Base-by-base conservation (phyloP, 495 filamentous ascomycete genomes). In the Xylaria bambusicola region DNA sequence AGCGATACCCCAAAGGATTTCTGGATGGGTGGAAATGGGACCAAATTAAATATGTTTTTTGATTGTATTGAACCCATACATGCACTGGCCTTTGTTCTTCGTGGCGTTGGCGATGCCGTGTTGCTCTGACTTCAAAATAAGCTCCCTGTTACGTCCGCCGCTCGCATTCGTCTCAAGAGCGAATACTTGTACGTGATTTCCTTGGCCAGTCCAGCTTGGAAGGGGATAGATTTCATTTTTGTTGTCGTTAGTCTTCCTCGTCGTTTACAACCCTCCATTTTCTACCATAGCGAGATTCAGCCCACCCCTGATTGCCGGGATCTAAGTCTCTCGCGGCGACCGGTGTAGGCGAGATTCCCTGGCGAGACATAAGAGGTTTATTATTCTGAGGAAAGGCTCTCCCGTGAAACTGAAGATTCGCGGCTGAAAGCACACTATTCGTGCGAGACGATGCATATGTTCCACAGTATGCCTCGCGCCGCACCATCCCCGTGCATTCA, bases 211-310 rank as follows among this genome's bases (percentile, higher is more conserved):
- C 51, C 4, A 76, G 61, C 0, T 62, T 50, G 38, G 74, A 74
- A 0, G 51, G 70, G 0, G 71, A 72, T 38, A 77, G 66, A 44
- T 71, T 75, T 1, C 75, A 70, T 29, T 57, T 61, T 13, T 41
- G 70, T 67, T 7, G 70, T n/a, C n/a, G n/a, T n/a, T n/a, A n/a
- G n/a, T n/a, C n/a, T n/a, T 60, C 2, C 71, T 72, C 24, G 72
- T 73, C 24, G 72, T 70, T 67, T 70, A 76, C 17, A 77, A 62
- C 36, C 72, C 76, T 45, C 58, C 59, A 27, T 60, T 64, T 3
- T 35, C 20, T 5, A 26, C 0, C 72, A 77, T 1, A 77, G 62
- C 29, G 71, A 68, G 21, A 73, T 69, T 62, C 73, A 72, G 50
- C 73, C 73, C 0, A 70, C 68, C 71, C 72, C 63, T 70, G 74